Percentiles rank a stretch among this genome's conserved stretches.
Conservation (phyloP, 805 yeast genomes). For the Metschnikowia lunata region DNA sequence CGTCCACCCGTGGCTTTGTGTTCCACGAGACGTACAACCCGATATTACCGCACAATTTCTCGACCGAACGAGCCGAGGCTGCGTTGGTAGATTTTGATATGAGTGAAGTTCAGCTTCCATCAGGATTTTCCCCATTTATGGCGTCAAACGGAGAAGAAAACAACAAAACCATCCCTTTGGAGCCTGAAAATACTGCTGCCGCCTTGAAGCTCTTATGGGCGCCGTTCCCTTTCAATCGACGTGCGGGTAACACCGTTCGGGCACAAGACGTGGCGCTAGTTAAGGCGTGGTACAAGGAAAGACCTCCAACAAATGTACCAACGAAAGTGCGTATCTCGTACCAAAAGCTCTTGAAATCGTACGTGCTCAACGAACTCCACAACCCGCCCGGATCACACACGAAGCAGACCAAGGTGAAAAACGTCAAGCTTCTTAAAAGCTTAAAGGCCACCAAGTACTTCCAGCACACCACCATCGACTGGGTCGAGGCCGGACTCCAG, state of each 20-base stretch:
- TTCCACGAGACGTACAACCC: conserved; percentile 57
- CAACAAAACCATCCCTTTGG: conserved; percentile 15
- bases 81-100: conserved; percentile 14
- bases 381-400: conserved; percentile 28
- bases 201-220: conserved; percentile 76
- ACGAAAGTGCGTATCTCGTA: conserved; percentile 81
- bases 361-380: conserved; percentile 70
- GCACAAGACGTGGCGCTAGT: conserved; percentile 87
- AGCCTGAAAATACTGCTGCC: conserved; percentile 39
- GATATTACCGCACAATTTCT: conserved; percentile 29
- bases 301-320: conserved; percentile 58
- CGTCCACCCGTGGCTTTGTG: conserved; percentile 44
- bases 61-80: conserved; percentile 23
- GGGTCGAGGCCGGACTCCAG: conserved; percentile 98
- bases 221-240: conserved; percentile 77
- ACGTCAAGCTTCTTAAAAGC: conserved; percentile 56
- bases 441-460: conserved; percentile 80
- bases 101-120: conserved; percentile 32
- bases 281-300: conserved; percentile 76
- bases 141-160: conserved; percentile 4
- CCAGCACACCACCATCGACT: conserved; percentile 87
- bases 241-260: conserved; percentile 67
- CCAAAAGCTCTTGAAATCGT: conserved; percentile 77
- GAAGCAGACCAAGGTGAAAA: conserved; percentile 42
- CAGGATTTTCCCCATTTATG: conserved; percentile 50